Base-by-base conservation (phyloP, 2,329 filamentous ascomycete genomes). In the Fusarium sterilihyphosum region DNA sequence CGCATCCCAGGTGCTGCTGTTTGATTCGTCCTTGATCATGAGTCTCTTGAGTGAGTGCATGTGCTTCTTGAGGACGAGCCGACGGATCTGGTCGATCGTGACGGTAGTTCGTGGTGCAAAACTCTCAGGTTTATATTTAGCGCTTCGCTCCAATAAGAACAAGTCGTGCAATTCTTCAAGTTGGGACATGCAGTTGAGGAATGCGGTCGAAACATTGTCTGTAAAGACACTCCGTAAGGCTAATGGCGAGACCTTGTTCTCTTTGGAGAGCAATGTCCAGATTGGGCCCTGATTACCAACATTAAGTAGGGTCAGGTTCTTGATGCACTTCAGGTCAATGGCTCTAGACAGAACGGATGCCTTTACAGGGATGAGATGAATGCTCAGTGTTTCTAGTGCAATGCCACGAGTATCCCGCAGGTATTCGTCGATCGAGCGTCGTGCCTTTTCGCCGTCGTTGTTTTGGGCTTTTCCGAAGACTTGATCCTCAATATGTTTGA, bases 321-420 rank as follows among this genome's bases (percentile, higher is more conserved):
- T 86, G n/a, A 93, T 82, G 8, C 83, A 83, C n/a, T 83, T 83
- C 8, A 92, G 76, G 73, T 92, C 89, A 41, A 92, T 81, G 2
- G 88, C 88, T 35, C 85, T 84, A 24, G 84, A 86, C 14, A 93
- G 77, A 1, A 91, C 85, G 1, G 87, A 88, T 6, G 90, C 84
- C 78, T 88, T 90, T 74, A 91, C 84, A 0, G 91, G 91, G 40
- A 93, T 86, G 38, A 91, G 84, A 74, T 91, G 85, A 33, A 92
- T 84, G 62, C 85, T 85, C 24, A 93, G 83, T 4, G 84, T 85
- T 58, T 88, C 81, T 4, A 93, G 83, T 4, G 87, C 82, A 18
- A 92, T 81, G 3, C 91, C 91, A 73, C 91, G 85, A 4, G 89
- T 91, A 7, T 84, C 81, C 38, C 89, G 86, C 46, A 90, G 81